Base-by-base conservation (phyloP, 1,284 basidiomycete genomes). In the Xerocomus amazonicus region DNA sequence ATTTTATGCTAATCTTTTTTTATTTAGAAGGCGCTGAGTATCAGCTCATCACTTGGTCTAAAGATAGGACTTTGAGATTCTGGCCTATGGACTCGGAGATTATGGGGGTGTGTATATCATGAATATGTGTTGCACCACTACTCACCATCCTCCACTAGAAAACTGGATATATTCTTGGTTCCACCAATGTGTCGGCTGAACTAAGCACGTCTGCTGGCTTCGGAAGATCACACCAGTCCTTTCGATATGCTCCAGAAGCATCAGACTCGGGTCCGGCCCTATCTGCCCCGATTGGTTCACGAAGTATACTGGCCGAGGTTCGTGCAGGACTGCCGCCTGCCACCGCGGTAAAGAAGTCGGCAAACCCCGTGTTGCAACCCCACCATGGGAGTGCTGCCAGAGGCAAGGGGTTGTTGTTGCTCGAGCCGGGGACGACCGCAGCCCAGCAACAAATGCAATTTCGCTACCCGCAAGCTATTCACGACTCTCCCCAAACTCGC, bases 41-140 rank as follows among this genome's bases (percentile, higher is more conserved):
- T 67, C 94, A 97, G 65, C 77, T 99, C 3, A 91, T 99, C 44
- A 98, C 95, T 0, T 98, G 95, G 96, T 92, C 91, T 2, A 96
- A 95, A 67, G 97, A 98, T 63, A 82, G 92, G 38, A 96, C 90
- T 0, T 72, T 99, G 32, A 75, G 92, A 9, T 89, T 98, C 58
- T 97, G 94, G 92, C 94, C 94, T 0, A 76, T 98, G 5, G 80
- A 85, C 43, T 69, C 74, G 1, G 85, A 90, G 37, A 77, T 79
- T 26, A 83, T 90, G 72, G 76, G 84, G 74, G 87, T 78, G 59
- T 32, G 63, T 51, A 36, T 43, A 16, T 40, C 12, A 10, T 45
- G 31, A 6, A 6, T 9, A 2, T 14, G 3, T 16, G 10, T 7
- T 9, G n/a, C 32, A 39, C 39, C 3, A 19, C 32, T 37, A 36